phyloP scores from a whole-genome alignment of 164 flowering plant species.

The Vitis riparia region DNA sequence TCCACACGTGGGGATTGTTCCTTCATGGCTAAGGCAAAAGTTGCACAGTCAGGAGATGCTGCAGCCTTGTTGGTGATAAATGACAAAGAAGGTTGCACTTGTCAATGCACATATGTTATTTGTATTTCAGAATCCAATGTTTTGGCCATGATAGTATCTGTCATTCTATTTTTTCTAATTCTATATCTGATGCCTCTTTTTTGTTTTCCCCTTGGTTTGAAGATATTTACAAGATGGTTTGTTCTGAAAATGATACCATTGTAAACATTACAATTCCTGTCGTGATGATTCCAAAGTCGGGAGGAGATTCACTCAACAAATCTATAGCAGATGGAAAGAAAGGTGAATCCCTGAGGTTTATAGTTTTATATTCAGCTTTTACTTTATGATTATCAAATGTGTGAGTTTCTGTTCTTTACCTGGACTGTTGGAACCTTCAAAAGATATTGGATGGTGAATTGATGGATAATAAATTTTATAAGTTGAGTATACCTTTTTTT shows the following conservation, averaged over 20 bases:
- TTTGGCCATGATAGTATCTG: neutral
- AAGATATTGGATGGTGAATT: too few species aligned
- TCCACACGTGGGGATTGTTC: constrained; percentile 69
- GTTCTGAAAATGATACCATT: constrained; percentile 51
- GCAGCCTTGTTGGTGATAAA: constrained; percentile 63
- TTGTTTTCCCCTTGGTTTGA: constrained; percentile 4
- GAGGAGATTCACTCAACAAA: constrained; percentile 51
- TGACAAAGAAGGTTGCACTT: constrained; percentile 59
- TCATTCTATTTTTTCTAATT: constrained; percentile 1
- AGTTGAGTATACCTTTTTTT: too few species aligned
- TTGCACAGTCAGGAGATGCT: constrained; percentile 70
- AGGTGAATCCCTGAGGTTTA: constrained; percentile 38
- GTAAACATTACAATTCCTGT: constrained; percentile 68
- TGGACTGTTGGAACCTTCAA: too few species aligned
- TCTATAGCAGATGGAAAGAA: constrained; percentile 39
- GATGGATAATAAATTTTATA: too few species aligned
- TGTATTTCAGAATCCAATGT: neutral
- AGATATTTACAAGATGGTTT: constrained; percentile 72
- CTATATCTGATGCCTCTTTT: constrained; percentile 1
- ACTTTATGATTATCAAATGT: too few species aligned
- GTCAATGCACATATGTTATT: neutral
- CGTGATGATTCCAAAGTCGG: constrained; percentile 70
- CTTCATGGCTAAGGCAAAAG: constrained; percentile 54
- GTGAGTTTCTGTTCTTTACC: too few species aligned
- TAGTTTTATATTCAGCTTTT: neutral